Evolutionary conservation across 805 yeast genomes (phyloP), one percentile per base, ranked within the genome.

Genomic region (Cyberlindnera sargentensis): DNA sequence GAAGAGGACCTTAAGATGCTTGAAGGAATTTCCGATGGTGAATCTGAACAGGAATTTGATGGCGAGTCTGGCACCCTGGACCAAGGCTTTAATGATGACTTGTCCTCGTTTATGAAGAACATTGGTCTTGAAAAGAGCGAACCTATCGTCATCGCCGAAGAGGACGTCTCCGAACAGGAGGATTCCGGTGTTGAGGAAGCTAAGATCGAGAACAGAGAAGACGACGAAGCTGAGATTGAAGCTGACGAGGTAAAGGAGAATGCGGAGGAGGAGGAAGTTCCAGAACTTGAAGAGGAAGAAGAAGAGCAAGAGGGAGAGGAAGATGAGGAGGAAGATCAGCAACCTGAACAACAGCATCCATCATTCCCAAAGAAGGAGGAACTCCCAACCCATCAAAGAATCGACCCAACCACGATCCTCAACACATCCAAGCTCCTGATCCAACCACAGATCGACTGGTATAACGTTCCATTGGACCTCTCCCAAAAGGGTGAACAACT

Each of bases 401-500:
- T 61, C 57, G 55, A 61, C 53, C 43, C 62, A 56, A 36, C 62
- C 47, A 55, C 58, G 47, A 49, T 82, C 3, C 81, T 84, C 28
- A 67, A 68, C 39, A 67, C 82, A 6, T 75, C 76, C 39, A 80
- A 75, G 48, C 67, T 85, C 31, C 44, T 70, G 0, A 64, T 89
- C 33, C 80, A 83, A 35, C 74, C 81, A 31, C 75, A 82, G 50
- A 66, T 75, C 24, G 86, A 83, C 50, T 90, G 97, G 96, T 86
- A 78, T 61, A 76, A 81, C 46, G 63, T 75, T n/a, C 73, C 78
- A 23, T 52, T 71, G 25, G 72, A 68, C 34, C 45, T 61, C 8
- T 46, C 55, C 4, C 40, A 27, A 2, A 49, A 45, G 5, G 36
- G 51, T 2, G 50, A 57, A 8, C 57, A 56, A 36, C 52, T 69